Evolutionary conservation across 2,329 filamentous ascomycete genomes (phyloP), one percentile per base, ranked within the genome.

Genomic region (Cladosporium sp.): DNA sequence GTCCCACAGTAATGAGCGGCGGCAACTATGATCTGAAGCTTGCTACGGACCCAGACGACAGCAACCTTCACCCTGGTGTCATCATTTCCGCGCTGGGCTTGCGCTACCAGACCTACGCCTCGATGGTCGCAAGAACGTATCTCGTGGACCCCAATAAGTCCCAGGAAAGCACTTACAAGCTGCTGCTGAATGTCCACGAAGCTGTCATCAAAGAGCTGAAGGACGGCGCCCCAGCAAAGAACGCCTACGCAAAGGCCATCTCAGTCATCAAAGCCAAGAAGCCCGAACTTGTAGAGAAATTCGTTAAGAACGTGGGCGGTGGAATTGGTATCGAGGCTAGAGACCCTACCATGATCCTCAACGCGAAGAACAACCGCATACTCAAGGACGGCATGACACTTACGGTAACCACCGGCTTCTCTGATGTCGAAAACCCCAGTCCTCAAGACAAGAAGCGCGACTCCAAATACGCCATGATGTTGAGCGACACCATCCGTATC

Each of bases 361-460:
- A 91, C 68, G 88, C 81, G 60, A 99, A 99, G 78, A 97, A 92
- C 72, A 81, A 79, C 28, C 85, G 92, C 54, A 82, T 84, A 5
- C 78, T 99, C 59, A 96, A 93, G 74, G 95, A 97, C 70, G 95
- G 95, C 64, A 99, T 99, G 94, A 99, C 94, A 0, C 82, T 99
- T 12, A 89, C 88, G 68, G 85, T 99, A 67, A 92, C 90, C 34
- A 94, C 93, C 4, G 92, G 93, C 11, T 89, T 99, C 69, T 88
- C 86, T 60, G 92, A 97, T 70, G 84, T 99, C 49, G 87, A 92
- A 69, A 96, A 97, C 70, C 85, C 88, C 11, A 87, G 88, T 61
- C 86, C 92, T 0, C 91, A 95, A 72, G 92, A 96, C 73, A 95
- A 95, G 78, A 89, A 88, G 75, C 92, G 89, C 76, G 70, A 71